Evolutionary conservation across 2,329 filamentous ascomycete species (phyloP).

Genomic region (Talaromyces piceae): DNA sequence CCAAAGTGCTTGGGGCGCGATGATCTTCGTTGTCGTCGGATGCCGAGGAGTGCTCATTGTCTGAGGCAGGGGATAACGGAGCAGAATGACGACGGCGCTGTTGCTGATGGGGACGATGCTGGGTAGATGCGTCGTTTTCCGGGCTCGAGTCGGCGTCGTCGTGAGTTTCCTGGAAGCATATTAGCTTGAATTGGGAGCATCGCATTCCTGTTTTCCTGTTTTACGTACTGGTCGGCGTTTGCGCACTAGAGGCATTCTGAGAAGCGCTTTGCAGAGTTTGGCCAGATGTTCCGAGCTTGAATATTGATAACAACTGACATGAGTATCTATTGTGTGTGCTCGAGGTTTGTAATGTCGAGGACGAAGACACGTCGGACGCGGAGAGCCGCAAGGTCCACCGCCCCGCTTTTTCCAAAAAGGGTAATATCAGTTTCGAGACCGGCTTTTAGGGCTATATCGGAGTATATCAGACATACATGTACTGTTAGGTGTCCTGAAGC

Average conservation of each 20-base stretch:
- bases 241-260: constrained; percentile 10
- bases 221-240: constrained; percentile 14
- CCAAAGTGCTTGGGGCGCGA: constrained; percentile 22
- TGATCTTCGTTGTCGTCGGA: constrained; percentile 13
- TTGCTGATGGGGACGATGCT: neutral
- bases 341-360: too few species aligned
- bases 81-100: constrained; percentile 9
- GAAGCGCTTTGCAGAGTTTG: neutral
- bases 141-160: constrained; percentile 17
- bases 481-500: too few species aligned
- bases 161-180: neutral
- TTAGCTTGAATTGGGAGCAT: neutral
- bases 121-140: neutral
- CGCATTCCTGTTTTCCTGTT: neutral
- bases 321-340: too few species aligned
- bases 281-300: neutral
- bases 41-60: constrained; percentile 12
- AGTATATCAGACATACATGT: too few species aligned
- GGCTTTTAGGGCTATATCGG: too few species aligned
- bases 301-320: too few species aligned
- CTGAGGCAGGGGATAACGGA: constrained; percentile 5
- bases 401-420: neutral
- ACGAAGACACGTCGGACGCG: too few species aligned
- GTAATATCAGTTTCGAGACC: neutral
- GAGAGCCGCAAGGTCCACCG: too few species aligned